Percentiles rank a stretch among this genome's conserved stretches.
phyloP scores from a whole-genome alignment of 208 protist genomes.

The Leishmania mexicana region DNA sequence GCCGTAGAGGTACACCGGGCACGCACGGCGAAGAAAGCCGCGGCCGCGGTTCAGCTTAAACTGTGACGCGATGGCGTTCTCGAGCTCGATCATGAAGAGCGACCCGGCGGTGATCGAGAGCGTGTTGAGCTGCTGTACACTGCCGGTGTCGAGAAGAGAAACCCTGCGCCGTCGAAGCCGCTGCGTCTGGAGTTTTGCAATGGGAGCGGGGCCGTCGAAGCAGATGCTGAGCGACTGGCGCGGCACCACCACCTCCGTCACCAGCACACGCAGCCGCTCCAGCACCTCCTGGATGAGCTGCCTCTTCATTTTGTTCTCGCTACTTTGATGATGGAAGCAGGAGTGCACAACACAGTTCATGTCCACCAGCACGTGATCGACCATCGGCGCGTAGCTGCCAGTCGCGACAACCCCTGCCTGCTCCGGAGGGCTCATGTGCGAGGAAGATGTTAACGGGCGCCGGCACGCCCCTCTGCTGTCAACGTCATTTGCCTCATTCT shows the following conservation, averaged over 20 bases:
- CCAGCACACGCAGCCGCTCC: constrained; percentile 63
- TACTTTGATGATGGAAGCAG: constrained; percentile 45
- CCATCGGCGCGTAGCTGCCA: constrained; percentile 5
- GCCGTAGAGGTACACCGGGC: constrained; percentile 79
- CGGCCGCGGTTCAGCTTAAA: constrained; percentile 64
- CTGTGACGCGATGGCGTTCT: constrained; percentile 80
- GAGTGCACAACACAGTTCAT: constrained; percentile 89
- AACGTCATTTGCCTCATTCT: not conserved
- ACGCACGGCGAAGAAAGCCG: constrained; percentile 58
- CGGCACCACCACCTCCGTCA: constrained; percentile 68
- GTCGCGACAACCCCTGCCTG: not conserved
- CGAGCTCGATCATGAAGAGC: constrained; percentile 85
- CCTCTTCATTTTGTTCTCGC: constrained; percentile 45
- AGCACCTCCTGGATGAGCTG: constrained; percentile 81
- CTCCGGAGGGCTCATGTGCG: constrained; percentile 1
- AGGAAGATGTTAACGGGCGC: constrained; percentile 19
- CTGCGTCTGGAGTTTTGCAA: constrained; percentile 86
- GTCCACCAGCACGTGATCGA: constrained; percentile 83
- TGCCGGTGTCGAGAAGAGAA: constrained; percentile 49
- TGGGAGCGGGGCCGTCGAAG: constrained; percentile 81
- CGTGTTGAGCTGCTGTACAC: constrained; percentile 54
- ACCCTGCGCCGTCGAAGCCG: constrained; percentile 76
- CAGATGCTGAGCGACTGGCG: constrained; percentile 72
- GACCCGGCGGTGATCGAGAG: constrained; percentile 83
- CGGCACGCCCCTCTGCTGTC: not conserved